Evolutionary conservation across 441 rosid species (phyloP).

Genomic region (Gossypium gossypioides): DNA sequence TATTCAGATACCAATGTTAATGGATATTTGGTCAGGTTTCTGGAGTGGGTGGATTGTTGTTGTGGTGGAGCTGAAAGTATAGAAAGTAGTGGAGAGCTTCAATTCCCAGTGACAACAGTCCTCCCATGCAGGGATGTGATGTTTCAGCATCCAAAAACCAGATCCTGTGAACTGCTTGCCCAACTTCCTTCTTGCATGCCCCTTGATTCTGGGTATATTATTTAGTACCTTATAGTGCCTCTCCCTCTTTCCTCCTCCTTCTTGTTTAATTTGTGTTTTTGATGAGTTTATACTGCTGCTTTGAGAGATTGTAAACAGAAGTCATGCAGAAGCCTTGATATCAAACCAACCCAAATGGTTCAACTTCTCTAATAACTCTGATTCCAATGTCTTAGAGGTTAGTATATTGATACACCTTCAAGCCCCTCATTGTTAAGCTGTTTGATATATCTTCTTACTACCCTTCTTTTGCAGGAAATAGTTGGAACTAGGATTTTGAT

Average conservation of each 20-base stretch:
- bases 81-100: slow-evolving; percentile 32
- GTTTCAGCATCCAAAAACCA: slow-evolving; percentile 55
- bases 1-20: neutral
- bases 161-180: slow-evolving; percentile 59
- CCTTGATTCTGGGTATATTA: slow-evolving; percentile 14
- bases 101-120: slow-evolving; percentile 30
- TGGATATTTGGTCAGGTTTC: slow-evolving; percentile 27
- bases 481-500: slow-evolving; percentile 66
- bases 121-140: slow-evolving; percentile 55
- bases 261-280: neutral
- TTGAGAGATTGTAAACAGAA: slow-evolving; percentile 21
- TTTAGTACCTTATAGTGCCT: neutral
- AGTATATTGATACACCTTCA: neutral
- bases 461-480: slow-evolving; percentile 35
- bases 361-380: slow-evolving; percentile 40
- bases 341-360: slow-evolving; percentile 66
- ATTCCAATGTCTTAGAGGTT: slow-evolving; percentile 38
- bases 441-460: neutral
- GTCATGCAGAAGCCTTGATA: slow-evolving; percentile 53
- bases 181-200: slow-evolving; percentile 60
- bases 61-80: slow-evolving; percentile 47
- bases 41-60: slow-evolving; percentile 78
- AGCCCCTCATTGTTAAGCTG: neutral
- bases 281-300: neutral
- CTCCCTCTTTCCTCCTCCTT: neutral